These are phyloP conservation scores for Apiotrichum montevideense DNA, from an alignment of 1,284 basidiomycete species.

Conservation along the genomic window DNA sequence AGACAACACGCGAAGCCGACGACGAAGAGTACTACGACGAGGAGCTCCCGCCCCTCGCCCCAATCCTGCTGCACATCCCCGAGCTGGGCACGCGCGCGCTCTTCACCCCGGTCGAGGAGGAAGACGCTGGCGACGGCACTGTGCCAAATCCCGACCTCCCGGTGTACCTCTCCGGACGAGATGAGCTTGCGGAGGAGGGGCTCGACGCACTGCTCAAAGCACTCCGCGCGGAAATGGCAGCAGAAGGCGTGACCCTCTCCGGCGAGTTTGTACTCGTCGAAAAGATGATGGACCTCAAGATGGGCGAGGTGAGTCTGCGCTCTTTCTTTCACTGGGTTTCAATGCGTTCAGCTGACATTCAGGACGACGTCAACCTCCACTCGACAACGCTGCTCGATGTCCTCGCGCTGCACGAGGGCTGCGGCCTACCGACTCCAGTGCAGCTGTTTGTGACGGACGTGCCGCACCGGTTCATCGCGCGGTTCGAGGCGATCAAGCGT, in stretches of 20 bases:
- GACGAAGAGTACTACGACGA: constrained; percentile 4
- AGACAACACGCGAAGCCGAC: too few species aligned
- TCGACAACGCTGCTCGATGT: constrained; percentile 38
- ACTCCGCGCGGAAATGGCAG: constrained; percentile 23
- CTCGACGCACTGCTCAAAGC: constrained; percentile 26
- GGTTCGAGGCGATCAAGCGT: constrained; percentile 37
- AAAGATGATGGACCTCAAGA: constrained; percentile 52
- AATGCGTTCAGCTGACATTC: background rate
- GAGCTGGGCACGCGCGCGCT: constrained; percentile 22
- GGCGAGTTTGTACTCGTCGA: constrained; percentile 35
- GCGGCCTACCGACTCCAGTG: constrained; percentile 36
- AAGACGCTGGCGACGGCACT: constrained; percentile 13
- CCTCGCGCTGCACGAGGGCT: constrained; percentile 32
- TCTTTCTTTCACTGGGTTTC: too few species aligned
- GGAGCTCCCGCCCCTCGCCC: constrained; percentile 16
- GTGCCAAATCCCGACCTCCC: constrained; percentile 7
- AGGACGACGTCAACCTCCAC: constrained; percentile 38
- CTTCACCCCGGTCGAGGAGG: constrained; percentile 21
- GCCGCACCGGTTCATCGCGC: constrained; percentile 34
- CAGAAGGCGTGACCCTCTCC: constrained; percentile 15
- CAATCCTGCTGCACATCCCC: constrained; percentile 31
- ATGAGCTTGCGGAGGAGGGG: constrained; percentile 29
- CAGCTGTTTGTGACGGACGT: constrained; percentile 32
- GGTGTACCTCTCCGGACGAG: constrained; percentile 26
- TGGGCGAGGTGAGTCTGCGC: constrained; percentile 59